Evolutionary conservation across 1,284 basidiomycete genomes (phyloP), one percentile per base, ranked within the genome.

Genomic region (Phellopilus nigrolimitatus): DNA sequence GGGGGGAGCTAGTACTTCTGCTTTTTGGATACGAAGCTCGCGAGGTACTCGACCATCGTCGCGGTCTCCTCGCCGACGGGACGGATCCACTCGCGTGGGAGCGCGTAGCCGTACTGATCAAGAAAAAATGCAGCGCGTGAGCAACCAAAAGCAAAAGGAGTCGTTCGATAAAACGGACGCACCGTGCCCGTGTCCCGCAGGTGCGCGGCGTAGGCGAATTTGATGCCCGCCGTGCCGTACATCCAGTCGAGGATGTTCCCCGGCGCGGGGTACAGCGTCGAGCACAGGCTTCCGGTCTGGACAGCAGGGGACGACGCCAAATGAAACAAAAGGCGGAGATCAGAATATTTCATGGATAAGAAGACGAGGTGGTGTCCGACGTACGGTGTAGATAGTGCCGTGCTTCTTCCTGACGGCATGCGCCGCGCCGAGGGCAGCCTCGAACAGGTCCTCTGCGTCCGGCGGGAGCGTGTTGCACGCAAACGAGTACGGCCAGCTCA

Each of bases 141-240:
- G 21, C 22, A 47, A 7, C 5, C 9, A 25, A 19, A 4, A 30
- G 40, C 30, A 27, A n/a, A 41, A 25, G 8, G 51, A 25, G 40
- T 30, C 40, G 53, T n/a, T 19, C 42, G 38, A 55, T 21, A 15
- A 33, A 53, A 27, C 41, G 45, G n/a, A 28, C 13, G 59, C 60
- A 89, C 86, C 2, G 86, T 88, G 9, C 89, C 91, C 0, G 87
- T 90, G 68, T 93, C 91, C 42, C 91, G 69, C 51, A 95, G 65
- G 64, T 92, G 88, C 6, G 81, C 77, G 2, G 82, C 82, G 65
- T 87, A 95, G 1, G 82, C 76, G 71, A 84, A 92, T 58, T 88
- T 83, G 58, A 90, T 76, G 25, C 78, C 74, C 3, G 71, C 74
- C 4, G 71, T 68, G 31, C 74, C 76, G 64, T 91, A 91, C 67